phyloP scores from a whole-genome alignment of 345 rosid species.

The Gossypium turneri region DNA sequence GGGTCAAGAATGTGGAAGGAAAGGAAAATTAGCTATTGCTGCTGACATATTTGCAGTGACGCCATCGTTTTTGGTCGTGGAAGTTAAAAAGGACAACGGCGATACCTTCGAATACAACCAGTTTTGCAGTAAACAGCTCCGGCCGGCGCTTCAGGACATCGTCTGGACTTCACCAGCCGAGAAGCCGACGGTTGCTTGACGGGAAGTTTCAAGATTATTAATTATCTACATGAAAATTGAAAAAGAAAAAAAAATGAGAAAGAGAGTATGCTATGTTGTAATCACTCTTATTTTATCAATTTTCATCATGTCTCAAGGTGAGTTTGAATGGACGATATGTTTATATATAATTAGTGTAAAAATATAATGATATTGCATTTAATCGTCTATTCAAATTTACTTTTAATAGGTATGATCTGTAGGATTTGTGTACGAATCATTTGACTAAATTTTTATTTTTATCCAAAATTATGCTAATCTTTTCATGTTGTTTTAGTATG shows the following conservation, averaged over 20 bases:
- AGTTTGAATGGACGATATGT: too few species aligned
- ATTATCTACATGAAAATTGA: neutral
- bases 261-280: neutral
- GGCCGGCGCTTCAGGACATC: constrained; percentile 91
- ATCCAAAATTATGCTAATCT: neutral
- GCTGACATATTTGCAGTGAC: constrained; percentile 80
- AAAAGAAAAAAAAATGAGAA: neutral
- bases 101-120: constrained; percentile 89
- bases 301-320: neutral
- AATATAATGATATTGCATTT: too few species aligned
- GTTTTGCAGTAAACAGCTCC: constrained; percentile 74
- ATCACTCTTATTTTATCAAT: neutral
- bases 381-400: too few species aligned
- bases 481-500: neutral
- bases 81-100: constrained; percentile 86
- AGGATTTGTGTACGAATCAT: constrained; percentile 2
- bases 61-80: constrained; percentile 72
- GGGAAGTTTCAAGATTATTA: too few species aligned
- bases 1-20: constrained; percentile 76
- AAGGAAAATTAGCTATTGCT: constrained; percentile 70
- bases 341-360: too few species aligned
- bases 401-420: neutral
- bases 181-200: constrained; percentile 47
- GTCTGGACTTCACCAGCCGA: constrained; percentile 60
- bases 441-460: neutral